Base-by-base conservation (phyloP, 2,329 filamentous ascomycete species). In the Westerdykella aurantiaca region DNA sequence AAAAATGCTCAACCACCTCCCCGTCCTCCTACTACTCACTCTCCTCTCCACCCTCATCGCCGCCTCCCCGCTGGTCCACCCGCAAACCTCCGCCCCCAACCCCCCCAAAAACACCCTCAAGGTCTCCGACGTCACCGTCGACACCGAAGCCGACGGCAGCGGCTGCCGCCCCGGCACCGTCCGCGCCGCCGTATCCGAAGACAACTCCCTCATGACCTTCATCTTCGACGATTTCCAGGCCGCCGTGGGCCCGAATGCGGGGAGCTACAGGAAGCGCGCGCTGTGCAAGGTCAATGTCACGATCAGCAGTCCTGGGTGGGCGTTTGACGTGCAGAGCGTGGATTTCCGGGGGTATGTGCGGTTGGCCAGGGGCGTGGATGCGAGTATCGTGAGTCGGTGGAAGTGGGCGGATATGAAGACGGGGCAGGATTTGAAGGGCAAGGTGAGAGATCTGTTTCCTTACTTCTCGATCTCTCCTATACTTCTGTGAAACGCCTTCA, bases 211-310 rank as follows among this genome's bases (percentile, higher is more conserved):
- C 11, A 42, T 61, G 23, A 61, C 56, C 2, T 35, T 61, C 16
- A 48, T 59, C 12, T 54, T 61, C 42, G 56, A 59, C 42, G 46
- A 56, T 16, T 61, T 61, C 37, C 31, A 47, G 6, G 58, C 58
- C n/a, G 56, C 51, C 4, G 49, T 58, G 25, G 58, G 58, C 12
- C 58, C 58, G 1, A 48, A 55, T 13, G 47, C 52, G 4, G 51
- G 45, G 4, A 38, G 9, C 6, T 29, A 47, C 16, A 55, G 44
- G 22, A 60, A 51, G 17, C 49, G 56, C 12, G 58, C 57, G 10
- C 53, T 60, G 31, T 61, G 58, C 37, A 47, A 50, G 12, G 53
- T 58, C 11, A 59, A 53, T 31, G 50, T 58, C 11, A 56, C 51
- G 4, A 52, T 59, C 40, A 47, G 43, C 16, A 45, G 42, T 9